Evolutionary conservation across 768 basidiomycete species (phyloP), one percentile per base, ranked within the genome.

Genomic region (Termitomyces sp.): DNA sequence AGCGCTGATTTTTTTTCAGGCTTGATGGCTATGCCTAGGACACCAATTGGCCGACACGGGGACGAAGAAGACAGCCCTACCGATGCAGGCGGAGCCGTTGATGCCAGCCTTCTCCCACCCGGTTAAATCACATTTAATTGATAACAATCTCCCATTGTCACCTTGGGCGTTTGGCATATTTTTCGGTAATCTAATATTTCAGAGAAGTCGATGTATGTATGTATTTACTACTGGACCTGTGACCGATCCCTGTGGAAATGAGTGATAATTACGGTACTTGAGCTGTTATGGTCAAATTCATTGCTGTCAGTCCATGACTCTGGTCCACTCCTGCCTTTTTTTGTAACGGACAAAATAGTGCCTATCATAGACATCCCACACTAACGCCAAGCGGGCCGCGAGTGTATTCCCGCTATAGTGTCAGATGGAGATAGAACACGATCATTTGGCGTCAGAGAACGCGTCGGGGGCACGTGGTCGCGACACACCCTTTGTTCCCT

Each of bases 21-120:
- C 68, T 75, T 92, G 39, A 99, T 99, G 96, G 95, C 92, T 6
- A 97, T 99, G 91, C 97, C 97, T 4, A 84, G 97, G 59, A 97
- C 97, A 5, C 95, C 96, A 2, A 90, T 98, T 66, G 69, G 82
- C 16, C 68, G 64, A 4, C 57, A 65, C 5, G 70, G 69, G 4
- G 72, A 74, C 26, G 82, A 79, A 24, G 66, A 65, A 3, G 66
- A 64, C 1, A 31, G 43, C 13, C 24, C 52, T 26, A 18, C 26
- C n/a, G 62, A 64, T n/a, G 41, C 31, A 39, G 84, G 80, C 47
- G 85, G 77, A 46, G 73, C 74, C n/a, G 80, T 99, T 43, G 97
- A 99, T 69, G 88, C 93, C 6, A 94, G 88, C 65, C 77, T 97
- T 42, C 86, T 99, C 4, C 97, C 97, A 58, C 97, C 96, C 20